Base-by-base conservation (phyloP, 768 basidiomycete species). In the Russula abietina region DNA sequence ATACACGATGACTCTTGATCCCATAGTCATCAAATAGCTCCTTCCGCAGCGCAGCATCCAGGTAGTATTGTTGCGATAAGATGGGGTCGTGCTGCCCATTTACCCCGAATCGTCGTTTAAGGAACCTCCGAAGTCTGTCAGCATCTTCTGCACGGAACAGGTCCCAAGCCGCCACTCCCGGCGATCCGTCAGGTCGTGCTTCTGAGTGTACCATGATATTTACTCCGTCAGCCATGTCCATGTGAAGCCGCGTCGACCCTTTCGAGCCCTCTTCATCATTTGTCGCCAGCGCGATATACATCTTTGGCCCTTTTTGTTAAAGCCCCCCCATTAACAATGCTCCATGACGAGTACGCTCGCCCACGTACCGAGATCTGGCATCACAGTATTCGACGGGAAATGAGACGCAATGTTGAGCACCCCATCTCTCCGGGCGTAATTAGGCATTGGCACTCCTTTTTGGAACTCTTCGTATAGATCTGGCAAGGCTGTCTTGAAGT, bases 91-190 rank as follows among this genome's bases (percentile, higher is more conserved):
- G 79, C 49, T 78, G 78, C 65, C 77, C 80, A 68, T 73, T 79
- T 61, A 75, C 80, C 67, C 75, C 80, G 72, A 84, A 87, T 67
- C 83, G 84, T 67, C 80, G 80, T 67, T 79, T 81, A 53, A 98
- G 75, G 74, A 93, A 97, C 55, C 71, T 69, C 11, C 95, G 83
- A 36, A 98, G 77, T 71, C 82, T 83, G n/a, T 84, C 80, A 32
- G 91, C 84, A 69, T 96, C 93, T 59, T 88, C 82, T 0, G 91
- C 85, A 28, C 85, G 82, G 77, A 84, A 98, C 51, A 98, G 77
- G 71, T 97, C 93, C 95, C 95, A 98, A 0, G 86, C 90, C 0
- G 95, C 95, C 67, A 83, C 85, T 4, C 95, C 95, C 1, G 81
- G 81, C 33, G 74, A 73, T 7, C 81, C 80, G 33, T 88, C 85